A percentile compares a stretch with the other conserved stretches of the same genome.
phyloP scores from a whole-genome alignment of 768 basidiomycete genomes.

The Chlorophyllum brunneum region DNA sequence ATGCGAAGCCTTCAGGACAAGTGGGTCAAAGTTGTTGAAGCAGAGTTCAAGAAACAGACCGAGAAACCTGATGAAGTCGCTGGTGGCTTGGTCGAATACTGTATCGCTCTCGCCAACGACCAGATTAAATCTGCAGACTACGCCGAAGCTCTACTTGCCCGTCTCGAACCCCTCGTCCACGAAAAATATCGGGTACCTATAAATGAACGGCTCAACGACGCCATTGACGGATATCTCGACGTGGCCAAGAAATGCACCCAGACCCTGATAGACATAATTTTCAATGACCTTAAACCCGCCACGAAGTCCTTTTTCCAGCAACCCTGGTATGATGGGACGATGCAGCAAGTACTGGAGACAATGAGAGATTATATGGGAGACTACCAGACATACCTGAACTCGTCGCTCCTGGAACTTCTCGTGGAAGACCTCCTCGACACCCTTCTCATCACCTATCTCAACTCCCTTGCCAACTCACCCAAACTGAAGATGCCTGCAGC shows the following conservation, averaged over 20 bases:
- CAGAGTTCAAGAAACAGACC: constrained; percentile 81
- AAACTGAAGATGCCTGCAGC: constrained; percentile 86
- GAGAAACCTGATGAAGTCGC: constrained; percentile 87
- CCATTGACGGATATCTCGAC: constrained; percentile 97
- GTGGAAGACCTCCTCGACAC: constrained; percentile 90
- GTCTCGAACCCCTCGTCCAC: constrained; percentile 88
- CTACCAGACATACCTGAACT: constrained; percentile 87
- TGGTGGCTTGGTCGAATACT: constrained; percentile 91
- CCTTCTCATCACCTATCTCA: constrained; percentile 88
- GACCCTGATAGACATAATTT: constrained; percentile 89
- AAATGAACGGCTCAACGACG: constrained; percentile 85
- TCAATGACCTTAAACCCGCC: constrained; percentile 90
- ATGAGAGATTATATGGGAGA: constrained; percentile 97
- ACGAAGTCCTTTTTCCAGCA: constrained; percentile 80
- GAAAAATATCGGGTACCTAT: constrained; percentile 86
- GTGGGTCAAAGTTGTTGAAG: constrained; percentile 81
- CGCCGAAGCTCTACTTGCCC: constrained; percentile 78
- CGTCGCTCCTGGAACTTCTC: constrained; percentile 85
- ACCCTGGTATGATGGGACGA: constrained; percentile 87
- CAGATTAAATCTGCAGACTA: constrained; percentile 96
- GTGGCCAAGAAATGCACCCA: constrained; percentile 97
- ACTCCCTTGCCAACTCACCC: constrained; percentile 77
- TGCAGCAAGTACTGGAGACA: constrained; percentile 89
- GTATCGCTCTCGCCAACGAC: constrained; percentile 95
- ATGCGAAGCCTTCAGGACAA: constrained; percentile 87